Evolutionary conservation across 208 protist genomes (phyloP).

Genomic region (Crithidia brevicula): DNA sequence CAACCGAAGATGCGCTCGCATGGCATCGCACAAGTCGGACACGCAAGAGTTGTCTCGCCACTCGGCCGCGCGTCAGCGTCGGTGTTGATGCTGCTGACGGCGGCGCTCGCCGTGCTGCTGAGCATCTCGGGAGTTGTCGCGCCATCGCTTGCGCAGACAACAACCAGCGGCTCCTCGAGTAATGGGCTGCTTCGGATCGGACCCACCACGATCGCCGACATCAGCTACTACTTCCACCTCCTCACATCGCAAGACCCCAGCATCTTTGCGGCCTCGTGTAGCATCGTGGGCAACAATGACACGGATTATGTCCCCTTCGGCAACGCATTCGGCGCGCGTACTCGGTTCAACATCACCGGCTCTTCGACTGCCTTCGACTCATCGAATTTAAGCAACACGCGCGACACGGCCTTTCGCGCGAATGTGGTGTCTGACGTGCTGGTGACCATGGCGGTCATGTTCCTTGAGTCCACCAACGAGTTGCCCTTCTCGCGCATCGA

Average conservation of each 20-base stretch:
- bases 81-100: not conserved
- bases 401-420: slow-evolving; percentile 38
- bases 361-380: not conserved
- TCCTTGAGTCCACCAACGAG: slow-evolving; percentile 34
- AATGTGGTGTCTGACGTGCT: slow-evolving; percentile 57
- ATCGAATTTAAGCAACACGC: slow-evolving; percentile 14
- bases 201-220: slow-evolving; percentile 1
- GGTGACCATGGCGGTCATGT: slow-evolving; percentile 44
- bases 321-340: slow-evolving; percentile 6
- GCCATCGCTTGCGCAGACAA: not conserved
- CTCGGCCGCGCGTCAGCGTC: too few species aligned
- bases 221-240: slow-evolving; percentile 1
- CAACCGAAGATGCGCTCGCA: too few species aligned
- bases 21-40: too few species aligned
- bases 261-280: slow-evolving; percentile 25
- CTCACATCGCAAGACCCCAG: slow-evolving; percentile 14
- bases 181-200: not conserved
- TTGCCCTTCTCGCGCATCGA: slow-evolving; percentile 48
- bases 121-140: not conserved
- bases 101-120: too few species aligned
- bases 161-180: not conserved
- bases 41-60: too few species aligned
- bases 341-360: slow-evolving; percentile 3
- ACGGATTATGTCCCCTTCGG: not conserved
- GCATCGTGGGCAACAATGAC: not conserved